These are phyloP conservation scores for Alternaria infectoria DNA, from an alignment of 2,329 filamentous ascomycete species.

Conservation along the genomic window DNA sequence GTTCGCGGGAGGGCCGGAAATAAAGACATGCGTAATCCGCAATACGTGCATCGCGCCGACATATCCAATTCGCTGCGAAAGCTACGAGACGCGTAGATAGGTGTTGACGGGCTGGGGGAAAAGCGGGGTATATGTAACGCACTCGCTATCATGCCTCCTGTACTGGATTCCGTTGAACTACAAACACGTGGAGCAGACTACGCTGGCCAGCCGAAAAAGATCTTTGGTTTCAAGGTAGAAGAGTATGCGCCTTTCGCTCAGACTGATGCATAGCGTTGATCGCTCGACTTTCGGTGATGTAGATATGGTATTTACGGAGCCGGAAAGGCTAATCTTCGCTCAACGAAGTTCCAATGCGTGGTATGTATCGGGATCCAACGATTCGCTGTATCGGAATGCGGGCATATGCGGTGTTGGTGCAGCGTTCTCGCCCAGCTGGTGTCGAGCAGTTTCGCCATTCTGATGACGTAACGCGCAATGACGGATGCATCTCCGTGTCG, in stretches of 20 bases:
- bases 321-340: not conserved
- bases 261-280: not conserved
- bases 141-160: not conserved
- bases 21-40: not conserved
- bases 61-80: not conserved
- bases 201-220: not conserved
- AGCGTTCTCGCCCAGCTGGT: not conserved
- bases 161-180: not conserved
- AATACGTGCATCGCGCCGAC: not conserved
- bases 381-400: not conserved
- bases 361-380: not conserved
- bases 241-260: not conserved
- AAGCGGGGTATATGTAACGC: not conserved
- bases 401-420: not conserved
- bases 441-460: not conserved
- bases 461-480: conserved; percentile 9
- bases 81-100: not conserved
- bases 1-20: not conserved
- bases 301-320: fast-evolving
- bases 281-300: not conserved
- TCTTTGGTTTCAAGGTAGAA: not conserved
- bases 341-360: not conserved
- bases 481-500: conserved; percentile 8
- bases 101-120: not conserved
- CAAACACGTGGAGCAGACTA: not conserved